Base-by-base conservation (phyloP, 2,329 filamentous ascomycete species). In the Cephalotrichum gorgonifer region DNA sequence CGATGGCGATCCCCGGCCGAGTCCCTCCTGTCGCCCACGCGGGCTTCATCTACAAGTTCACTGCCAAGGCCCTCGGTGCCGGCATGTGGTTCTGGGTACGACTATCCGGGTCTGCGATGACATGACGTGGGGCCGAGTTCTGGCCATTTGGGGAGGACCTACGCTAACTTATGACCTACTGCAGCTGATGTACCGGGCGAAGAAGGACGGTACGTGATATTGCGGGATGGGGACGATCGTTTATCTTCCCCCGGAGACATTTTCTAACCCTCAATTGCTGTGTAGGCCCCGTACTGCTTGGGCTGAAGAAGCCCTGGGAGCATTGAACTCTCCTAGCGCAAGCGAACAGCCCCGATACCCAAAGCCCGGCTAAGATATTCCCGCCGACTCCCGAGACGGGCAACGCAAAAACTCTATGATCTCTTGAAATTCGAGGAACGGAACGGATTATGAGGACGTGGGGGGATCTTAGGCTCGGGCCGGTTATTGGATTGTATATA, bases 61-160 rank as follows among this genome's bases (percentile, higher is more conserved):
- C 83, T 51, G 91, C 87, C 43, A 96, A 88, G 42, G 87, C 84
- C 53, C 76, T 98, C 54, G 87, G 89, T 58, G 93, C 93, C 49
- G 87, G 86, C 71, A 98, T 97, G 93, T 98, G 93, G 93, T 97
- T 98, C 72, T 98, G 93, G 68, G 90, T 97, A 79, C 63, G 85
- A 74, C 50, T 11, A n/a, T 11, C 35, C 6, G 2, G 35, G n/a
- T 20, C 15, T 20, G 7, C 35, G 9, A 20, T 20, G n/a, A 11
- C 17, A 20, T 20, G n/a, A 11, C 35, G 15, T 39, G 17, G n/a
- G 17, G 12, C 35, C 12, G n/a, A 20, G 43, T n/a, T 26, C 33
- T 12, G 35, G 17, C 9, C 23, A 20, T 15, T 38, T 22, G 6
- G n/a, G 4, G 20, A 26, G 23, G 15, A 17, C 6, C 9, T 11